These are phyloP conservation scores for Brassica napus DNA, from an alignment of 345 rosid species.

Conservation along the genomic window Da-Ae NC_063444.1:47025001-47025500, in stretches of 20 bases:
- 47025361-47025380: background rate
- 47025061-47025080: constrained; percentile 17
- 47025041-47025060: constrained; percentile 12
- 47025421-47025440: too few relatives aligned
- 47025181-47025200: constrained; percentile 41
- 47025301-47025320: constrained; percentile 44
- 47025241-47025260: background rate
- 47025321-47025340: constrained; percentile 40
- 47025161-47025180: constrained; percentile 20
- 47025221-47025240: background rate
- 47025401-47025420: too few relatives aligned
- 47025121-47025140: constrained; percentile 4
- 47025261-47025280: background rate
- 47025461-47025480: too few relatives aligned
- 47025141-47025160: background rate
- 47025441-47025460: too few relatives aligned
- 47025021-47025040: constrained; percentile 12
- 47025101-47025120: constrained; percentile 36
- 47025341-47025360: constrained; percentile 36
- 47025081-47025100: background rate
- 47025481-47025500: too few relatives aligned
- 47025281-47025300: constrained; percentile 42
- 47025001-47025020: background rate
- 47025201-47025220: constrained; percentile 36
- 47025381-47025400: too few relatives aligned